Percentiles rank a stretch among this genome's conserved stretches.
These are phyloP conservation scores for Kwoniella sp. DNA, from an alignment of 768 basidiomycete genomes.

Conservation along the genomic window DNA sequence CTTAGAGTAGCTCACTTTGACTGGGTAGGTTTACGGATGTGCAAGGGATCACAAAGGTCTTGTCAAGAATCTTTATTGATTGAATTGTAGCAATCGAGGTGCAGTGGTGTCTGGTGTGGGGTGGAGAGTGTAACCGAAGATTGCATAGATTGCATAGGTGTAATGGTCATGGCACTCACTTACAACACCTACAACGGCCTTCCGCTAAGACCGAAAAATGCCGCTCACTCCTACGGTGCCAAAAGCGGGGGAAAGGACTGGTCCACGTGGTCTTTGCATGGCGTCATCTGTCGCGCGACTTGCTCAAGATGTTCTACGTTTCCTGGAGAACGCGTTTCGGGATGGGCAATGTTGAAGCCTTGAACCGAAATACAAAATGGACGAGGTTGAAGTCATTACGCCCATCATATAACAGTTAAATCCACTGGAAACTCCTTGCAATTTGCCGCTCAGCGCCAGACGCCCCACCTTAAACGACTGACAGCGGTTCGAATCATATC, in stretches of 20 bases:
- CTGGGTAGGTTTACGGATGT: conserved; percentile 9
- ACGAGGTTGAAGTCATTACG: no score
- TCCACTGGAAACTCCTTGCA: no score
- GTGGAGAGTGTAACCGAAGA: background rate
- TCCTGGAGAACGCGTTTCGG: no score
- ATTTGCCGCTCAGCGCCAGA: no score
- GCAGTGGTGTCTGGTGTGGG: background rate
- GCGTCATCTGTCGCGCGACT: no score
- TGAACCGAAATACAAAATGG: no score
- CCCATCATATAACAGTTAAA: no score
- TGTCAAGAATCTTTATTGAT: background rate
- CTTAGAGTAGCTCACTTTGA: conserved; percentile 10
- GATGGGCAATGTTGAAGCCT: no score
- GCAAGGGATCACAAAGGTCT: background rate
- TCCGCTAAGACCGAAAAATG: conserved; percentile 1
- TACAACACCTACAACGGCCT: background rate
- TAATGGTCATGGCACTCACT: no score
- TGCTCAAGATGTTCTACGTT: no score
- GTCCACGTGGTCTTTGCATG: background rate
- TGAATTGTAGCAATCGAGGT: background rate
- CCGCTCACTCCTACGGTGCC: background rate
- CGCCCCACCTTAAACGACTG: no score
- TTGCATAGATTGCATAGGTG: background rate
- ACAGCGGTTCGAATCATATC: no score
- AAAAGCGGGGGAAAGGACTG: background rate